Base-by-base conservation (phyloP, 2,329 filamentous ascomycete genomes). In the Leptographium procerum region DNA sequence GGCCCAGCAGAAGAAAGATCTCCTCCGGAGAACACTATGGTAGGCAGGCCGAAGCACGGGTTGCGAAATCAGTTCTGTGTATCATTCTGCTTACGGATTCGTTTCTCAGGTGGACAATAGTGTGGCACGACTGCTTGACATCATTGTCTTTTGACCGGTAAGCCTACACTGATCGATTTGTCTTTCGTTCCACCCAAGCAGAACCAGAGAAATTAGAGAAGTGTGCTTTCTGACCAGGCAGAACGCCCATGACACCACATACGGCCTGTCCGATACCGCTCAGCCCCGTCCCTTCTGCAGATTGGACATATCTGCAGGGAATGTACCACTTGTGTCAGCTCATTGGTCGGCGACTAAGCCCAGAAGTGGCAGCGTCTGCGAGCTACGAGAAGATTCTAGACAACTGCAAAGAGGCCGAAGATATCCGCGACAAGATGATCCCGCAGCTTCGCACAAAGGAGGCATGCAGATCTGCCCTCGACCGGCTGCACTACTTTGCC, bases 61-160 rank as follows among this genome's bases (percentile, higher is more conserved):
- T n/a, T n/a, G n/a, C n/a, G n/a, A n/a, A n/a, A n/a, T n/a, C n/a
- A n/a, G n/a, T n/a, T n/a, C 33, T 19, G 33, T 8, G 11, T 3
- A 16, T 26, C 19, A 19, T 14, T 4, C 52, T 31, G 40, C 33
- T 36, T 11, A 36, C 48, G 19, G 2, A 3, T 19, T 4, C 36
- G 36, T 40, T 11, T 50, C 31, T 54, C 50, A 73, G 72, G 69
- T 81, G 83, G 83, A 84, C 81, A 5, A 83, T 81, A 63, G 76
- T 84, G 11, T 86, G 83, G 83, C 83, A 86, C 63, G 83, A 86
- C 59, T 85, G 81, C 7, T 70, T 86, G 24, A 84, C 82, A 0
- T 86, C 83, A 0, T 69, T 86, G 2, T 86, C 83, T 0, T 86
- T 86, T 66, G 83, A 86, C 64, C 75, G 83, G 78, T 81, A 70